These are phyloP conservation scores for Clavispora asparagi DNA, from an alignment of 805 yeast species.

Conservation along the genomic window DNA sequence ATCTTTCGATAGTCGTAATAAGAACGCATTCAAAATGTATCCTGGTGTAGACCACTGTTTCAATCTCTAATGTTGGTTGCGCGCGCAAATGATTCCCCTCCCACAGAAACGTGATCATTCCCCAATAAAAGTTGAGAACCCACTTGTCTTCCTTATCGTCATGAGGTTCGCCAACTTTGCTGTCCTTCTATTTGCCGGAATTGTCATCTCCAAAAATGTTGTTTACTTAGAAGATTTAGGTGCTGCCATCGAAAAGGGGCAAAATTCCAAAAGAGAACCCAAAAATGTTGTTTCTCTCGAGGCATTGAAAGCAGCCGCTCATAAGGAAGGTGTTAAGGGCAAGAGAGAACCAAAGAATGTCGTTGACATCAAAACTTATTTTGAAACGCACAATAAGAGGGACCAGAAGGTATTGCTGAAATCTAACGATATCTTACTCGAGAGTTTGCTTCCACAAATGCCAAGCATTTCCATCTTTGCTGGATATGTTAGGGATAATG, in stretches of 20 bases:
- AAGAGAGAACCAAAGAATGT: constrained; percentile 19
- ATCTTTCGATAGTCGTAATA: neutral
- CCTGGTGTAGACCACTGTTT: neutral
- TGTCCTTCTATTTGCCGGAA: constrained; percentile 10
- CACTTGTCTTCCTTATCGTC: neutral
- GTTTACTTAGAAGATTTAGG: constrained; percentile 11
- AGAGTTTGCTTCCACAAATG: constrained; percentile 33
- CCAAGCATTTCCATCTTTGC: constrained; percentile 54
- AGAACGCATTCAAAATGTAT: neutral
- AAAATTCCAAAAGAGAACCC: constrained; percentile 11
- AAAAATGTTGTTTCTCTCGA: constrained; percentile 13
- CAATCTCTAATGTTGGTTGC: neutral
- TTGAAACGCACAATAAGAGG: constrained; percentile 3
- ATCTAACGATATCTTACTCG: constrained; percentile 17
- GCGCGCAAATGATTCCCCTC: neutral
- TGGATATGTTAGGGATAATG: constrained; percentile 63
- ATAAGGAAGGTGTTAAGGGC: constrained; percentile 2
- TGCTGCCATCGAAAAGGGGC: constrained; percentile 7
- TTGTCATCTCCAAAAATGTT: constrained; percentile 13
- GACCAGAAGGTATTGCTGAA: constrained; percentile 7
- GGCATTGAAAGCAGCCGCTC: constrained; percentile 8
- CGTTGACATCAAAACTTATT: constrained; percentile 8
- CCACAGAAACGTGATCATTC: neutral
- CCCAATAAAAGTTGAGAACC: neutral
- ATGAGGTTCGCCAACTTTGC: constrained; percentile 12